Base-by-base conservation (phyloP, 345 rosid species). In the Citrus medica region DNA sequence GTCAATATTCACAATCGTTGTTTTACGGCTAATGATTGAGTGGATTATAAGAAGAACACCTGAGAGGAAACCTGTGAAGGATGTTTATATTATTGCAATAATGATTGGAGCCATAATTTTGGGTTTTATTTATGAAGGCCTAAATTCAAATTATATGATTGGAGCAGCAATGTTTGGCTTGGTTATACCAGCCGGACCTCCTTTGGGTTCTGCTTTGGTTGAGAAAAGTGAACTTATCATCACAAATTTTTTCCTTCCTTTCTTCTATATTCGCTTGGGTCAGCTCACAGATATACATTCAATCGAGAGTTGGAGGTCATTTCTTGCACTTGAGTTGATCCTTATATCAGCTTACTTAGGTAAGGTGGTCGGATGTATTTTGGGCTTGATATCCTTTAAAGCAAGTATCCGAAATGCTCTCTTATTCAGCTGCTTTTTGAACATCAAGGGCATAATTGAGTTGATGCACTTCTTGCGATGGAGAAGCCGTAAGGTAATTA, bases 181-280 rank as follows among this genome's bases (percentile, higher is more conserved):
- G 6, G 42, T 76, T 6, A 35, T 87, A 28, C 88, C 87, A 0
- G 64, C 76, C 0, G 90, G 88, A 35, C 84, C 84, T 0, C 84
- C 86, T 7, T 25, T 85, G 8, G 86, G 88, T 27, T 38, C 84
- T 7, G 62, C 84, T 2, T 1, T 87, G 3, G 67, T 71, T 1
- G 85, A 83, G 19, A 83, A 66, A 78, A n/a, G 61, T 2, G 88
- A 87, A 19, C 38, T 76, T 4, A 3, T 83, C 24, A 33, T 81
- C 66, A 67, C 71, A 25, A 82, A 79, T 10, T 19, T 85, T 10
- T 74, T 87, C 24, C n/a, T 82, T 59, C 88, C 84, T 6, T 61
- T 82, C 22, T 69, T 84, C 69, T 84, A 37, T 33, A 38, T 84
- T 37, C 38, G 42, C 2, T 4, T 76, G 3, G 86, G 86, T 27